Base-by-base conservation (phyloP, 306 rosid genomes). In the Casuarina glauca region DNA sequence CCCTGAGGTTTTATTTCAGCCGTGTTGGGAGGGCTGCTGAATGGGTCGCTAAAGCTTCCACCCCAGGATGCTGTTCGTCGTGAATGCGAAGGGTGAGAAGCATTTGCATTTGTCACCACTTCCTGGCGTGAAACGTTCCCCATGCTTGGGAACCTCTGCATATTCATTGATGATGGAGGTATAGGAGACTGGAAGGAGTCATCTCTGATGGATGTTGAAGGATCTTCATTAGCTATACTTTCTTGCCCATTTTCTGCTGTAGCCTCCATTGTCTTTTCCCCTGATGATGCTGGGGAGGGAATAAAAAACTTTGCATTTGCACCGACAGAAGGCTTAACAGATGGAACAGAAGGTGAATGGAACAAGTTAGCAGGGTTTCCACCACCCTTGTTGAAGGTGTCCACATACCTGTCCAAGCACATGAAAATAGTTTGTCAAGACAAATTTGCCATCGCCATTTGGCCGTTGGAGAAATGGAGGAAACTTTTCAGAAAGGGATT, bases 11-110 rank as follows among this genome's bases (percentile, higher is more conserved):
- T 81, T 53, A 41, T 61, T 48, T 88, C 90, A 35, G 81, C 82
- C 42, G 3, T 19, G 12, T 73, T 79, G 8, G 82, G 85, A 81
- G 86, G 89, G 82, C 85, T 89, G 82, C 85, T 89, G 69, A 81
- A 75, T 38, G 88, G 66, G 82, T 79, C 90, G 73, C 49, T 86
- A 60, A 85, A 68, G 82, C 89, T 86, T 78, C 89, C 94, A 78
- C 91, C 82, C 98, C 98, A 94, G 12, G 98, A 94, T 51, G 92
- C 98, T 19, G 91, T 75, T 79, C 97, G 80, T 41, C 98, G 90
- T 8, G 97, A 76, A 74, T 78, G 82, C 17, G 92, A 6, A 74
- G 88, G 57, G 64, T 73, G 20, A 7, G 87, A 32, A 36, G 77
- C 78, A 9, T 66, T 68, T 45, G 74, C 77, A 75, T 62, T 82